phyloP scores from a whole-genome alignment of 106 monocot genomes.

The Dioscorea alata region DNA sequence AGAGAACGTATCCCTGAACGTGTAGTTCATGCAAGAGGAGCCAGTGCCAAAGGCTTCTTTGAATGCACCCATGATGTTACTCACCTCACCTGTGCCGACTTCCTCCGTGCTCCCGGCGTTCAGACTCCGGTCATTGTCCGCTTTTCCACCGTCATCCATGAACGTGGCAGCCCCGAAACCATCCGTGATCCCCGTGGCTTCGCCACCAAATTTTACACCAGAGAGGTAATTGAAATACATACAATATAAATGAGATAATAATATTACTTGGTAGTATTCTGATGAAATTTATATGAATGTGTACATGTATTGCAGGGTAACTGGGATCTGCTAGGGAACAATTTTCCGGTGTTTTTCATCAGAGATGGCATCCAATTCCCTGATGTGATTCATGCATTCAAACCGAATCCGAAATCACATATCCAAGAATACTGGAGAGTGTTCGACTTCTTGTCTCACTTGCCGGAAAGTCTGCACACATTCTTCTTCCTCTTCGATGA shows the following conservation, averaged over 20 bases:
- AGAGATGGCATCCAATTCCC: slow-evolving; percentile 86
- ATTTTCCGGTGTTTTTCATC: slow-evolving; percentile 93
- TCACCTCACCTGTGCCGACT: slow-evolving; percentile 64
- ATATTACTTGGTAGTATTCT: no score
- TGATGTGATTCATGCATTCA: slow-evolving; percentile 90
- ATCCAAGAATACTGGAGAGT: slow-evolving; percentile 92
- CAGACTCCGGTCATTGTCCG: slow-evolving; percentile 69
- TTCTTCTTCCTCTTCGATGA: slow-evolving; percentile 97
- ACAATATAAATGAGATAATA: no score
- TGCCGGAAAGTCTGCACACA: slow-evolving; percentile 82
- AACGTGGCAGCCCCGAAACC: slow-evolving; percentile 72
- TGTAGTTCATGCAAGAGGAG: slow-evolving; percentile 66
- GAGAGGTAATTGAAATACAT: slow-evolving; percentile 5
- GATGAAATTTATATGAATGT: no score
- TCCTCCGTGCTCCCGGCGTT: slow-evolving; percentile 64
- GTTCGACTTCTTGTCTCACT: slow-evolving; percentile 75
- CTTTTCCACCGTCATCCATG: slow-evolving; percentile 80
- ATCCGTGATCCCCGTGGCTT: slow-evolving; percentile 77
- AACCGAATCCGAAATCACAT: slow-evolving; percentile 76
- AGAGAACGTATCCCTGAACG: slow-evolving; percentile 73
- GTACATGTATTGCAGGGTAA: slow-evolving; percentile 38
- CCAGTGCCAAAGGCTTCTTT: slow-evolving; percentile 75
- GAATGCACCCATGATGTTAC: slow-evolving; percentile 78
- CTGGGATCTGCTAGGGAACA: slow-evolving; percentile 82
- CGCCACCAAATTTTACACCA: slow-evolving; percentile 59